phyloP scores from a whole-genome alignment of 2,329 filamentous ascomycete species.

The Fusarium pseudoanthophilum region DNA sequence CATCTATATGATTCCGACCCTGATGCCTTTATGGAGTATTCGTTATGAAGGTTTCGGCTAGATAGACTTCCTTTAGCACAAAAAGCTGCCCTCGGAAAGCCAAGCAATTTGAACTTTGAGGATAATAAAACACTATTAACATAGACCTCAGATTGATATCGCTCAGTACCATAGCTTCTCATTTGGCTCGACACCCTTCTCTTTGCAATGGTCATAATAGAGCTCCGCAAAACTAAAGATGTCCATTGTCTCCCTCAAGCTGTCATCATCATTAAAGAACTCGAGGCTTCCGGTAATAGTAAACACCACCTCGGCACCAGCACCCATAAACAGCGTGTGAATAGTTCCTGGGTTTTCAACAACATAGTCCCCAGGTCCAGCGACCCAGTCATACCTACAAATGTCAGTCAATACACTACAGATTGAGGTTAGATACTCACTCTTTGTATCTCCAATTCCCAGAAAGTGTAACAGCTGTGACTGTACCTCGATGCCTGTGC shows the following conservation, averaged over 20 bases:
- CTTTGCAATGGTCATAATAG: not conserved
- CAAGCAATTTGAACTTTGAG: not conserved
- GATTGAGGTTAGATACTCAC: rapidly evolving
- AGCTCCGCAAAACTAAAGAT: not conserved
- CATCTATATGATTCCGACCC: too few species aligned
- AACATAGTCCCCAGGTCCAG: not conserved
- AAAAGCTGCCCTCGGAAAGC: too few species aligned
- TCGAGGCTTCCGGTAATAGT: not conserved
- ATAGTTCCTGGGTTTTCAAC: conserved; percentile 2
- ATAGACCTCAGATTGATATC: rapidly evolving
- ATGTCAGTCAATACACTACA: rapidly evolving
- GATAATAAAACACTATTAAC: not conserved
- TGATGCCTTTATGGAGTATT: too few species aligned
- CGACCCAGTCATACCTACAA: not conserved
- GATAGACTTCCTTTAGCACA: too few species aligned
- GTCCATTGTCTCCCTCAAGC: conserved; percentile 1
- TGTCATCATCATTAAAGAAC: not conserved
- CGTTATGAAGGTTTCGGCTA: too few species aligned
- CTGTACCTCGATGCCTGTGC: not conserved
- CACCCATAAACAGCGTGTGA: not conserved
- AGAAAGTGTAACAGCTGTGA: not conserved
- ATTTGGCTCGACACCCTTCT: not conserved
- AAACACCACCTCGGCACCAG: not conserved
- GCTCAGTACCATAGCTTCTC: not conserved
- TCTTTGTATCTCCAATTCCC: conserved; percentile 11